phyloP scores from a whole-genome alignment of 176 grass and related monocot species.

The Ensete ventricosum region DNA sequence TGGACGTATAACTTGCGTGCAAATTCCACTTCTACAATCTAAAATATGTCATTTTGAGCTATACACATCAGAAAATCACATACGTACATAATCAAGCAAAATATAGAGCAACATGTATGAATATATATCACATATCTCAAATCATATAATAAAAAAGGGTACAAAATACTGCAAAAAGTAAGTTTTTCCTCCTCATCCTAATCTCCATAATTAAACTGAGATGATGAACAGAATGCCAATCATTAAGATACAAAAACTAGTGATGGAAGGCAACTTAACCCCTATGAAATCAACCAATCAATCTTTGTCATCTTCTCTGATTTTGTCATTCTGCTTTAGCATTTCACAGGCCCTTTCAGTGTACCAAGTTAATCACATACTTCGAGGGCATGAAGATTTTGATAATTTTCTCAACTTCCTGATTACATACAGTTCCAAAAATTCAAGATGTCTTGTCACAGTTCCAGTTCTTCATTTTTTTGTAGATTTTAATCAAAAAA shows the following conservation, averaged over 20 bases:
- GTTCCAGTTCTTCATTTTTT: background rate
- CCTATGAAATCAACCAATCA: background rate
- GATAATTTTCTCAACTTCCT: background rate
- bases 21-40: constrained; percentile 87
- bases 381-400: background rate
- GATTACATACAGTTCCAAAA: background rate
- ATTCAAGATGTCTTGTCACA: background rate
- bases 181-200: too few species aligned
- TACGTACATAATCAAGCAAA: background rate
- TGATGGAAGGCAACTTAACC: background rate
- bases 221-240: too few species aligned
- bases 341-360: background rate
- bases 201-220: too few species aligned
- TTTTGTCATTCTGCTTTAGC: background rate
- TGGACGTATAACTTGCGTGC: constrained; percentile 52
- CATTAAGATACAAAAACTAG: background rate
- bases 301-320: background rate
- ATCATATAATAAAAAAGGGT: background rate
- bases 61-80: background rate
- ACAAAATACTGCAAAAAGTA: too few species aligned
- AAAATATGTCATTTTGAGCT: background rate
- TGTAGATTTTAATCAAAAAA: too few species aligned
- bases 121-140: background rate
- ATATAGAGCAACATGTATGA: background rate
- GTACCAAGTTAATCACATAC: background rate